These are phyloP conservation scores for Hypoxylon rickii DNA, from an alignment of 495 filamentous ascomycete species.

Conservation along the genomic window DNA sequence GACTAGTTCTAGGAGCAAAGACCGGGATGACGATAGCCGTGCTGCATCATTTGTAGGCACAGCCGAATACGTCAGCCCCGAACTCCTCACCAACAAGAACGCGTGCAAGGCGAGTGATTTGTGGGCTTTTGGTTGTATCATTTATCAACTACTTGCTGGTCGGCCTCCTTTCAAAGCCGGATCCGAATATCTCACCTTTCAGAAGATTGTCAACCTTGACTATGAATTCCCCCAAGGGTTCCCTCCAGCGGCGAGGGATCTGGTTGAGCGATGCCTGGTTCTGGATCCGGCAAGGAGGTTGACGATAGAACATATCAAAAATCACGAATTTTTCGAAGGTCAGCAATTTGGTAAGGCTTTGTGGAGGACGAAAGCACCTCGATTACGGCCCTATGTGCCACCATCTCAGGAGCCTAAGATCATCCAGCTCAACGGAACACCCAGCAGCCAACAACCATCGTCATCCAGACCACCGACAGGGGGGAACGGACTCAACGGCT, in stretches of 20 bases:
- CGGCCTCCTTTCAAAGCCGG: constrained; percentile 95
- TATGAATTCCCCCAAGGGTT: constrained; percentile 94
- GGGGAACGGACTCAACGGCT: constrained; percentile 36
- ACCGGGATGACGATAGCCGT: constrained; percentile 62
- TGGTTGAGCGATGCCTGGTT: constrained; percentile 90
- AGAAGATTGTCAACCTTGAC: constrained; percentile 93
- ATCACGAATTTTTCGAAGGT: constrained; percentile 95
- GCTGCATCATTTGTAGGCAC: constrained; percentile 97
- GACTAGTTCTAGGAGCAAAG: constrained; percentile 42
- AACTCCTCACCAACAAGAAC: constrained; percentile 91
- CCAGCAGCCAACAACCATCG: constrained; percentile 54
- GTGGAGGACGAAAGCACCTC: constrained; percentile 91
- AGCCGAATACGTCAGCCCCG: constrained; percentile 97
- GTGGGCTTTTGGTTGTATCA: constrained; percentile 99
- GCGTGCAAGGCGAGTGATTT: constrained; percentile 97
- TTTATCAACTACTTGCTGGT: constrained; percentile 92
- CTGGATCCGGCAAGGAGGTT: constrained; percentile 84
- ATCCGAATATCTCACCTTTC: constrained; percentile 98
- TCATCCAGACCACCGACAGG: constrained; percentile 46
- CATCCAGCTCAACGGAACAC: constrained; percentile 76
- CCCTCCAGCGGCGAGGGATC: constrained; percentile 82
- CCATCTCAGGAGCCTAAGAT: constrained; percentile 72
- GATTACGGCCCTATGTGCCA: constrained; percentile 83
- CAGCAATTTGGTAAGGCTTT: constrained; percentile 81
- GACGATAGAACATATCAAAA: constrained; percentile 96